phyloP scores from a whole-genome alignment of 768 basidiomycete genomes.

The Pleurotus tuoliensis region DNA sequence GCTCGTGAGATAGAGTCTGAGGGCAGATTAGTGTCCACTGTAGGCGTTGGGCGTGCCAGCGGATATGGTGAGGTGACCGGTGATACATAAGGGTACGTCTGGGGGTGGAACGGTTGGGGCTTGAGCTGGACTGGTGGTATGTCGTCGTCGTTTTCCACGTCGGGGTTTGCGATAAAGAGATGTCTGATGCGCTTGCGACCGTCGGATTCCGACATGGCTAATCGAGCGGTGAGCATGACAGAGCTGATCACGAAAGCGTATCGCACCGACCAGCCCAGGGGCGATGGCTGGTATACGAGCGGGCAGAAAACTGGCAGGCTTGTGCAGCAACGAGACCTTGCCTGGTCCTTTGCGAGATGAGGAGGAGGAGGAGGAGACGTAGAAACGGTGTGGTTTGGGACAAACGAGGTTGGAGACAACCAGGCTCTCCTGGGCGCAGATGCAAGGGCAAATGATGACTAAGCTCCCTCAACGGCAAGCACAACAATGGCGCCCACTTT shows the following conservation, averaged over 20 bases:
- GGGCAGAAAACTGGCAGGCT: slow-evolving; percentile 1
- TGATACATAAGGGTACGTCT: slow-evolving; percentile 23
- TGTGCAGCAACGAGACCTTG: not conserved
- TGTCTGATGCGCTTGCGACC: slow-evolving; percentile 38
- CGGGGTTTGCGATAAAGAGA: slow-evolving; percentile 56
- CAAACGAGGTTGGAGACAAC: slow-evolving; percentile 10
- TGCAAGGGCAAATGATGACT: slow-evolving; percentile 21
- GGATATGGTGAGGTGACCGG: not conserved
- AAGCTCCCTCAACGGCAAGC: slow-evolving; percentile 17
- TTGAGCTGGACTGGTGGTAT: not conserved
- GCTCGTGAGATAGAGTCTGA: slow-evolving; percentile 22
- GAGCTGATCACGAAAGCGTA: not conserved
- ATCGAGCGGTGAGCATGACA: slow-evolving; percentile 2
- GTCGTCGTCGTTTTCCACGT: not conserved
- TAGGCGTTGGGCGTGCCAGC: slow-evolving; percentile 14
- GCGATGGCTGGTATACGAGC: not conserved
- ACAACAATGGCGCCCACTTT: slow-evolving; percentile 11
- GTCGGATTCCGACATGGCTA: slow-evolving; percentile 59
- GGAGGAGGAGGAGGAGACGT: slow-evolving; percentile 3
- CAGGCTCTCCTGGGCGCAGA: not conserved
- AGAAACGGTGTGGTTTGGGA: slow-evolving; percentile 6
- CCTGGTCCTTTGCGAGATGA: not conserved
- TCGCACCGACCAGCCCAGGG: slow-evolving; percentile 1
- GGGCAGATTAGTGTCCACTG: slow-evolving; percentile 29
- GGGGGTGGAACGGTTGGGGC: slow-evolving; percentile 11